A percentile compares a stretch with the other conserved stretches of the same genome.
Evolutionary conservation across 768 basidiomycete species (phyloP).

Genomic region (Kwoniella europaea): DNA sequence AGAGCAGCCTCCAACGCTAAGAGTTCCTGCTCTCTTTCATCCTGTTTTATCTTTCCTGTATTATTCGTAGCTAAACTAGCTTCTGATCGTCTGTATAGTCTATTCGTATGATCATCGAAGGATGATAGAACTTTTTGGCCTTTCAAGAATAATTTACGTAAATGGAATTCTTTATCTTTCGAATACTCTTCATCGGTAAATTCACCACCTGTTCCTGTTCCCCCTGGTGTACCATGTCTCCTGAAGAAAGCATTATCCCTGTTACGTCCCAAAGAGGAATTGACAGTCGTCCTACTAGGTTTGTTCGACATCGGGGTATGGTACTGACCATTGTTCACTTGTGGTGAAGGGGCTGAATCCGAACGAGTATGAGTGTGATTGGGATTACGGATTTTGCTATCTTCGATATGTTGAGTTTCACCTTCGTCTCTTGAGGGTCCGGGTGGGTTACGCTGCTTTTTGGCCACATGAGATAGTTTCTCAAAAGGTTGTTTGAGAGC

Average conservation of each 20-base stretch:
- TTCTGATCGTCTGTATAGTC: not conserved
- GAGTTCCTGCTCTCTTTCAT: conserved; percentile 33
- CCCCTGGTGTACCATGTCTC: conserved; percentile 9
- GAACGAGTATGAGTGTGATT: not conserved
- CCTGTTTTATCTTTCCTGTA: conserved; percentile 6
- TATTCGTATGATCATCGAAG: not conserved
- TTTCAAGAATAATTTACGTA: conserved; percentile 42
- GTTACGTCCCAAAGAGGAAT: conserved; percentile 1
- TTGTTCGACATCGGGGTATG: conserved; percentile 9
- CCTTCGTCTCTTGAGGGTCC: conserved; percentile 3
- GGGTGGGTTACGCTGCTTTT: conserved; percentile 26
- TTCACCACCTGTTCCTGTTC: conserved; percentile 12
- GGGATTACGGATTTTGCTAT: not conserved
- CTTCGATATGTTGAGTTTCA: conserved; percentile 8
- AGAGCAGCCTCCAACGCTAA: conserved; percentile 32
- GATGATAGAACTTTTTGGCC: conserved; percentile 28
- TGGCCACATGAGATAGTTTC: conserved; percentile 34
- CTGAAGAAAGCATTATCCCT: conserved; percentile 21
- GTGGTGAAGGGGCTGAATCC: not conserved
- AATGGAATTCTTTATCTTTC: conserved; percentile 22
- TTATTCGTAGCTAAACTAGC: conserved; percentile 5
- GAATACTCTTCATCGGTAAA: conserved; percentile 37
- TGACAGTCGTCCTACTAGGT: conserved; percentile 15
- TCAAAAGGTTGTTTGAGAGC: conserved; percentile 39
- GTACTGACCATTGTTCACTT: not conserved